A percentile compares a stretch with the other conserved stretches of the same genome.
Conservation (phyloP, 2,329 filamentous ascomycete species). For the Pezicula neosporulosa region DNA sequence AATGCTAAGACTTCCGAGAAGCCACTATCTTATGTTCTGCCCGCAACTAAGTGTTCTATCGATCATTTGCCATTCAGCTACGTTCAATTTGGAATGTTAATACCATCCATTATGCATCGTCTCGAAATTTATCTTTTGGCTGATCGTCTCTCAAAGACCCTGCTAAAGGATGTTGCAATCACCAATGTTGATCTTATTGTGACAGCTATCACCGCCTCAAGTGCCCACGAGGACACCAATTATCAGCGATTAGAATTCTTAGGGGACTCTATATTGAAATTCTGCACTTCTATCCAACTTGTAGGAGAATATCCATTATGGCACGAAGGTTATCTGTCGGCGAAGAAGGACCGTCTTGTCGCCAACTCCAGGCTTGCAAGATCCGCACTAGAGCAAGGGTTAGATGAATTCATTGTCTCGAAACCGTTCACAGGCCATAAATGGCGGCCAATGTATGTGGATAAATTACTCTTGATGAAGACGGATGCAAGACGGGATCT, state of each 20-base stretch:
- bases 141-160: slow-evolving; percentile 50
- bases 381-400: slow-evolving; percentile 57
- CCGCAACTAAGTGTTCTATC: slow-evolving; percentile 42
- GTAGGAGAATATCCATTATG: slow-evolving; percentile 54
- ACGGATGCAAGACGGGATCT: slow-evolving; percentile 32
- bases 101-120: slow-evolving; percentile 72
- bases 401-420: slow-evolving; percentile 72
- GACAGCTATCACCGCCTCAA: slow-evolving; percentile 67
- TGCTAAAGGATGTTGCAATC: slow-evolving; percentile 52
- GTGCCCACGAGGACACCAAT: slow-evolving; percentile 56
- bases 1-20: slow-evolving; percentile 26
- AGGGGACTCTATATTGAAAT: slow-evolving; percentile 81
- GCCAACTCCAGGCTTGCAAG: slow-evolving; percentile 70
- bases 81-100: slow-evolving; percentile 51
- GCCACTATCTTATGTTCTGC: slow-evolving; percentile 41
- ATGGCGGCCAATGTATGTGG: slow-evolving; percentile 67
- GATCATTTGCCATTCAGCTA: slow-evolving; percentile 41
- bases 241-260: slow-evolving; percentile 87
- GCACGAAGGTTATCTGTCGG: slow-evolving; percentile 74
- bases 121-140: slow-evolving; percentile 64
- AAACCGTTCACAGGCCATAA: slow-evolving; percentile 63
- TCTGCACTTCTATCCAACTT: slow-evolving; percentile 64
- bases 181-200: slow-evolving; percentile 52
- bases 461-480: slow-evolving; percentile 32
- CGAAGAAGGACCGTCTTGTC: slow-evolving; percentile 65